These are phyloP conservation scores for Cynanchum wilfordii DNA, from an alignment of 257 asterid genomes.

Conservation along the genomic window DNA sequence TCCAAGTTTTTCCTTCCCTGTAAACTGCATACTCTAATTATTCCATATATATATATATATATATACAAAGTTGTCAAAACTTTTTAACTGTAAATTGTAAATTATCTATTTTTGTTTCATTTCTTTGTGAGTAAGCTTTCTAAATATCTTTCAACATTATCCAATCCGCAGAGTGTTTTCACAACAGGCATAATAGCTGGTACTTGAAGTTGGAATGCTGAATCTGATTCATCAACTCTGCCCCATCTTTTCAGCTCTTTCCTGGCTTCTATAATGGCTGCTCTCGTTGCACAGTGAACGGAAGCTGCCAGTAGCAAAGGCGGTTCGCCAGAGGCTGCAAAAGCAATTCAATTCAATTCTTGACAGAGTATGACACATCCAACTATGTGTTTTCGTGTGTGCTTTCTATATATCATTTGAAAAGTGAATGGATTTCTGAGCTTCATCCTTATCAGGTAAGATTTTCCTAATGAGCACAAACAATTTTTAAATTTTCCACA, in stretches of 20 bases:
- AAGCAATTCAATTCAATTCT: neutral
- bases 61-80: neutral
- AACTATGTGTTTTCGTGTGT: neutral
- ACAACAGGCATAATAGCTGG: slow-evolving; percentile 76
- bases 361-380: neutral
- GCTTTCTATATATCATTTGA: neutral
- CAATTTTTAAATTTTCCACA: too few relatives aligned
- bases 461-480: neutral
- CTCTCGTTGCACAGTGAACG: slow-evolving; percentile 71
- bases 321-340: slow-evolving; percentile 81
- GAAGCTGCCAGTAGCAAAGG: slow-evolving; percentile 75
- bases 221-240: slow-evolving; percentile 35
- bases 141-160: slow-evolving; percentile 45
- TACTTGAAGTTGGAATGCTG: slow-evolving; percentile 44
- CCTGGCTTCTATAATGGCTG: slow-evolving; percentile 68
- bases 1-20: neutral
- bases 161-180: slow-evolving; percentile 59
- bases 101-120: neutral
- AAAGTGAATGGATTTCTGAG: too few relatives aligned
- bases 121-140: slow-evolving; percentile 22
- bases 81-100: neutral
- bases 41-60: too few relatives aligned
- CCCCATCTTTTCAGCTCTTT: slow-evolving; percentile 59
- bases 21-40: neutral
- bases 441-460: neutral